Base-by-base conservation (phyloP, 1,139 yeast genomes). In the Taphrina pruni region DNA sequence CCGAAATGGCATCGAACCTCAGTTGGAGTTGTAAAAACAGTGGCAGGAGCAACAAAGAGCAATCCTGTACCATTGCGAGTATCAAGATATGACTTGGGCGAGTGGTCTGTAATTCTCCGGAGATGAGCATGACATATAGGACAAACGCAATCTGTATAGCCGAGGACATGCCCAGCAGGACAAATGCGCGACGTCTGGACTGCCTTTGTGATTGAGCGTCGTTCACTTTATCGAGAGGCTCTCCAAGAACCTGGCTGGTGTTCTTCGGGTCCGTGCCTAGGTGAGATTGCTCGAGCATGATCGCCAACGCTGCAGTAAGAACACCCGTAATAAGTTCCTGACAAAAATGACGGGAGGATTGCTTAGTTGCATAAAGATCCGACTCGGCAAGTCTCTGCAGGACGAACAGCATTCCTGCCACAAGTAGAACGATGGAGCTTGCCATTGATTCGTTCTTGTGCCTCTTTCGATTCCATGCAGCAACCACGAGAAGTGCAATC, bases 391-490 rank as follows among this genome's bases (percentile, higher is more conserved):
- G 17, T n/a, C n/a, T n/a, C 8, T n/a, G n/a, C 11, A 50, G 54
- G 36, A 9, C 2, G 36, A 26, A 21, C 8, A 50, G n/a, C 14
- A 21, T 8, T 21, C 32, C 36, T 21, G 54, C 32, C 8, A 50
- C 36, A 21, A 50, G 32, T 35, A 50, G 2, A 6, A 21, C 36
- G 11, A 50, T 50, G 36, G 8, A 50, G n/a, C 12, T 21, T 6
- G 36, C 36, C 36, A 21, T 26, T 21, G 32, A 50, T n/a, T 50
- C 54, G n/a, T 50, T n/a, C 36, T 50, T 50, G 36, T 35, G 54
- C 11, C 21, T 50, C 36, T 50, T 50, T 9, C 54, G 32, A 21
- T 50, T 36, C 54, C 20, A 11, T 6, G 21, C 12, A 26, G 36
- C 36, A 11, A n/a, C 36, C 8, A 50, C 54, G n/a, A 26, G 36